Evolutionary conservation across 306 rosid genomes (phyloP), one percentile per base, ranked within the genome.

Genomic region (Castanea mollissima): DNA sequence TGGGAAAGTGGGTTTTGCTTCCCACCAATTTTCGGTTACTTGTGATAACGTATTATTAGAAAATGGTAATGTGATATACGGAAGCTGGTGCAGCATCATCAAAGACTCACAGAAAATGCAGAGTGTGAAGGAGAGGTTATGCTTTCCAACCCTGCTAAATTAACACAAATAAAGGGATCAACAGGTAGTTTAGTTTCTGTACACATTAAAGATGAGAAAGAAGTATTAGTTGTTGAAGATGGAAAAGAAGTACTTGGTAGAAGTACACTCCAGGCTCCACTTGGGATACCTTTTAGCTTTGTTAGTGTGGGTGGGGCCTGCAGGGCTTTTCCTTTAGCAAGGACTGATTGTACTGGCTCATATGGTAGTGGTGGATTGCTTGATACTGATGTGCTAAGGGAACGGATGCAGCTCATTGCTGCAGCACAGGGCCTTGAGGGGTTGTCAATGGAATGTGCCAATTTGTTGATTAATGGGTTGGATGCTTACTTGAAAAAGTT

Each of bases 331-430:
- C 91, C 97, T 2, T 90, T 82, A 69, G 80, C 81, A 63, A 76
- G 85, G 81, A 29, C 79, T 69, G 89, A 86, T 77, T 91, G 77
- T 78, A 79, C 65, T 81, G 80, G 92, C 78, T 89, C 44, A 78
- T 81, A 73, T 69, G 95, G 91, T 85, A 85, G 88, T 78, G 94
- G 94, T 84, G 78, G 88, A 76, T 86, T 91, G 87, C 88, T 89
- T 67, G 94, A 90, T 81, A 62, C 94, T 5, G 92, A 90, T 80
- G 84, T 88, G 16, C 76, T 90, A 80, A 87, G 86, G 85, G 89
- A 90, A 82, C 97, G 87, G 67, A 95, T 92, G 97, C 95, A 90
- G 87, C 97, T 88, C 91, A 92, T 95, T 78, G 89, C 97, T 31
- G 83, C 84, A 74, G 95, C 85, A 57, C 97, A 91, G 77, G 97